A percentile compares a stretch with the other conserved stretches of the same genome.
phyloP scores from a whole-genome alignment of 257 asterid genomes.

The Nicotiana attenuata region DNA sequence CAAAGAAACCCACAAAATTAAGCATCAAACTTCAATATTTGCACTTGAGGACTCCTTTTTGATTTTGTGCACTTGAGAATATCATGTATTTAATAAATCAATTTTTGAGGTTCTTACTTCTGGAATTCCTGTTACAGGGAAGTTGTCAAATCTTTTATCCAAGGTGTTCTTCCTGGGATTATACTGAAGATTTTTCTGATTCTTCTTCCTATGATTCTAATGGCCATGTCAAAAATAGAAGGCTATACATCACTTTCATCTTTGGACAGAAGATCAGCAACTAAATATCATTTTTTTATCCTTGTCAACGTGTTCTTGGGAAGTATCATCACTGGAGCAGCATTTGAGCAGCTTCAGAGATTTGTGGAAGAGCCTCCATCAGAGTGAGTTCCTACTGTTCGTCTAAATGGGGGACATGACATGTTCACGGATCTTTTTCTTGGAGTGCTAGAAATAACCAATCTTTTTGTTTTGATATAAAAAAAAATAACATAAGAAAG shows the following conservation, averaged over 20 bases:
- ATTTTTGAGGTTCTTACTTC: background rate
- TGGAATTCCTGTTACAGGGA: constrained; percentile 13
- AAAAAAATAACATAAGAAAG: background rate
- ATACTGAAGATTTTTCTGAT: constrained; percentile 19
- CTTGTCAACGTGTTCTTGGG: constrained; percentile 20
- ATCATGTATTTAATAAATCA: background rate
- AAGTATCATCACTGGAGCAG: constrained; percentile 22
- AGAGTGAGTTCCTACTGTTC: constrained; percentile 8
- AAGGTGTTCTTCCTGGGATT: constrained; percentile 24
- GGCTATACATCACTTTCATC: constrained; percentile 21
- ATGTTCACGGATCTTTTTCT: background rate
- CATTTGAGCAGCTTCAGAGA: constrained; percentile 22
- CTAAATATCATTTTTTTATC: constrained; percentile 15
- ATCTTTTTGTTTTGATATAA: background rate
- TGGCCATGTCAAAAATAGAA: constrained; percentile 27
- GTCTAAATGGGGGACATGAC: background rate
- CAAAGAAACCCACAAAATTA: background rate
- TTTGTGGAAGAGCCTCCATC: constrained; percentile 15
- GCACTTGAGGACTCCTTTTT: background rate
- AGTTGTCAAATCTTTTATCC: constrained; percentile 22
- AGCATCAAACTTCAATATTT: background rate
- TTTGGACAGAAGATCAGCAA: constrained; percentile 26
- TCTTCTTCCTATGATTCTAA: constrained; percentile 18
- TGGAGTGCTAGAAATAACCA: background rate
- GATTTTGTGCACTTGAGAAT: background rate